Base-by-base conservation (phyloP, 2,329 filamentous ascomycete genomes). In the Orbilia ellipsospora region DNA sequence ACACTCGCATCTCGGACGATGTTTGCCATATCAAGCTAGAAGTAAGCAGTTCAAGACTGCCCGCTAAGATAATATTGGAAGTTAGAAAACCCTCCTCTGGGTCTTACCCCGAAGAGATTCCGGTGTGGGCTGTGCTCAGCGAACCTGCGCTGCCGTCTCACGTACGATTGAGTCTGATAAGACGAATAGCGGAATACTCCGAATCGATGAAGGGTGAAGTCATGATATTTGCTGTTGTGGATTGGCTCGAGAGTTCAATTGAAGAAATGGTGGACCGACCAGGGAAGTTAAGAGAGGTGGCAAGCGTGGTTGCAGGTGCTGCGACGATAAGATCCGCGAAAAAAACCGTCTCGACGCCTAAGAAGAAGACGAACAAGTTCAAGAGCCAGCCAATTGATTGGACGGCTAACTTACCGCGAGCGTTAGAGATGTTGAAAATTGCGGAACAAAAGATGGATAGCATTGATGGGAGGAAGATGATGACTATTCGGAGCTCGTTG, bases 241-340 rank as follows among this genome's bases (percentile, higher is more conserved):
- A 97, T 82, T 98, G 94, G 94, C 84, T 98, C 2, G 94, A 98
- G 81, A 88, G 91, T 77, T 90, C 93, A 78, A 89, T 96, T 77
- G 90, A 92, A 70, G 83, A 83, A n/a, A 92, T 98, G 68, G 90
- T 97, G 64, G 90, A 94, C 76, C 88, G 90, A 70, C 95, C 95
- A 0, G 95, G 94, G 1, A 90, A 88, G 77, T 85, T 99, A 45
- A 87, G 91, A 45, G 93, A 96, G 66, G 92, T 98, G 45, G 92
- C 94, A 0, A 88, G 92, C 12, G 92, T 92, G 2, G 88, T 90
- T 1, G 90, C 90, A 1, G 89, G 70, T 10, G 90, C 1, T 77
- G 84, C 85, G n/a, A 82, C 82, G 50, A 80, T 74, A 12, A 75
- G 77, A 42, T 77, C 77, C 18, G 77, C 82, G n/a, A 79, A 77